Conservation (phyloP, 1,284 basidiomycete species). For the Fomitopsis betulina region DNA sequence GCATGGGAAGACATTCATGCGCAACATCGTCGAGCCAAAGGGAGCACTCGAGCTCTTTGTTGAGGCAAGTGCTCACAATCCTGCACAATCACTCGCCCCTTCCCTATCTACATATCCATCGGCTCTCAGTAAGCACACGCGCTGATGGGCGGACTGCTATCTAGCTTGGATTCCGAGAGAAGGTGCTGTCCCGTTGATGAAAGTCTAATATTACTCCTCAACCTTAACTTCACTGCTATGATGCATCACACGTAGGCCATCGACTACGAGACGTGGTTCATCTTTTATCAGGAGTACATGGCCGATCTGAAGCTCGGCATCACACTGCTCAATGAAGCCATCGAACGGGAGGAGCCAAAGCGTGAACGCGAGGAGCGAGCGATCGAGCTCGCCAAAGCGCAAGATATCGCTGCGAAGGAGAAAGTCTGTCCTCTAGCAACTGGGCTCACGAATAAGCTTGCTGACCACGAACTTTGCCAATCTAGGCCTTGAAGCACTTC, state of each 20-base stretch:
- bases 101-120: not conserved
- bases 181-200: constrained; percentile 33
- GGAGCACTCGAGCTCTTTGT: constrained; percentile 75
- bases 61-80: constrained; percentile 60
- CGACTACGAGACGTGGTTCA: constrained; percentile 51
- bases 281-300: constrained; percentile 49
- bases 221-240: too few relatives aligned
- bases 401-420: constrained; percentile 45
- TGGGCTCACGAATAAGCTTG: not conserved
- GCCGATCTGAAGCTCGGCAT: constrained; percentile 57
- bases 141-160: not conserved
- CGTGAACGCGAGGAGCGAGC: constrained; percentile 42
- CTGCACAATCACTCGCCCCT: too few relatives aligned
- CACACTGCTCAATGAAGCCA: constrained; percentile 55
- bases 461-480: too few relatives aligned
- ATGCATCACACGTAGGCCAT: constrained; percentile 7
- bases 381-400: constrained; percentile 54
- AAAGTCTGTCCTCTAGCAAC: constrained; percentile 34
- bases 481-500: constrained; percentile 64
- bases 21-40: constrained; percentile 52
- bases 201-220: not conserved
- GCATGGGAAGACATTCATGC: constrained; percentile 63
- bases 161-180: constrained; percentile 66
- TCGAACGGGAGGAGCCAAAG: constrained; percentile 52
- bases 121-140: not conserved